Base-by-base conservation (phyloP, 2,329 filamentous ascomycete genomes). In the Spiromastix sp. region DNA sequence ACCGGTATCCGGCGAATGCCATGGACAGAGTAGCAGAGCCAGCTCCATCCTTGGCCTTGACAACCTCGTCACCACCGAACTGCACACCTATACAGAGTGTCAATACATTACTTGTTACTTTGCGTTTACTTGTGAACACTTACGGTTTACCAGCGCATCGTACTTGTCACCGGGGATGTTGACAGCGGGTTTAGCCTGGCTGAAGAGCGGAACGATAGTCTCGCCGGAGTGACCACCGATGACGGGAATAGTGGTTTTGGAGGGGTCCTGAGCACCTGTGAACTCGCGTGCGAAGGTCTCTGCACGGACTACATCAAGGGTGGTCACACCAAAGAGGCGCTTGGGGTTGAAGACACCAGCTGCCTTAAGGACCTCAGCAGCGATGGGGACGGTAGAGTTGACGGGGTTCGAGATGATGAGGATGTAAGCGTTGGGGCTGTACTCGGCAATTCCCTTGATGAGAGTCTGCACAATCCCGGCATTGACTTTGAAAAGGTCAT, bases 401-500 rank as follows among this genome's bases (percentile, higher is more conserved):
- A 98, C 91, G 40, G 91, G 91, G 77, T 98, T 98, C 56, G 89
- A 96, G 66, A 98, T 98, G 70, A 98, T 79, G 47, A 96, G 79
- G 60, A 94, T 78, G 68, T 81, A 94, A 37, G 91, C 91, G 63
- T 95, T 93, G 59, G 91, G 91, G 60, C 79, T 80, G 56, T 81
- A 77, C 60, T 95, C 79, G 51, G 89, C 86, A 52, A 85, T 77
- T 35, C 83, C 79, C 71, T 93, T 82, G 52, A 93, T 81, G 49
- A 98, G 74, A 51, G 85, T 86, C 68, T 91, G 85, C 58, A 98
- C 91, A 57, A 98, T 98, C 54, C 87, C 85, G 42, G 91, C 91
- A 64, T 98, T 98, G 74, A 95, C 94, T 71, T 95, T 95, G 82
- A 98, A 98, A 41, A 98, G 84, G 60, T 96, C 91, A 56, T 98